These are phyloP conservation scores for Telopea speciosissima DNA, from an alignment of 177 flowering plant genomes.

Conservation along the genomic window DNA sequence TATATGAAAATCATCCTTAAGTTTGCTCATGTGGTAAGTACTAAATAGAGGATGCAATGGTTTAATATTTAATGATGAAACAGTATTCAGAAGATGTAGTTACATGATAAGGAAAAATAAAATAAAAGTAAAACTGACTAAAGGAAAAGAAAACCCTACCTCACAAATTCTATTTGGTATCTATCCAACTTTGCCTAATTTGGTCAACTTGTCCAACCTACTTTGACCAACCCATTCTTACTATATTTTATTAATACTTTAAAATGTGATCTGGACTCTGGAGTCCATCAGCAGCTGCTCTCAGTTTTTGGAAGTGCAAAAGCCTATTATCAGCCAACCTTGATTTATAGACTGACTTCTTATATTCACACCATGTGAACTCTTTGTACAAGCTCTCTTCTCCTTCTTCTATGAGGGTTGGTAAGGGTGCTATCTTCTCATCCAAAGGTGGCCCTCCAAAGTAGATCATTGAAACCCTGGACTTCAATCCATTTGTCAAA, in stretches of 20 bases:
- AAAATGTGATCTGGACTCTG: conserved; percentile 1
- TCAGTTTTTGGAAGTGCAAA: conserved; percentile 26
- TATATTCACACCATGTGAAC: conserved; percentile 64
- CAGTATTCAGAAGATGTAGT: background rate
- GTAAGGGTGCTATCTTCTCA: conserved; percentile 53
- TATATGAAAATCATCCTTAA: no score
- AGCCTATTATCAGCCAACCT: conserved; percentile 54
- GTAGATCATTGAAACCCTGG: conserved; percentile 71
- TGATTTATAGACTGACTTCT: conserved; percentile 35
- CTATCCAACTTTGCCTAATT: conserved; percentile 12
- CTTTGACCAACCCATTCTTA: conserved; percentile 8
- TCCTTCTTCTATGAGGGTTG: conserved; percentile 33
- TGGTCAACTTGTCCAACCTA: conserved; percentile 10
- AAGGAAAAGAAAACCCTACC: background rate
- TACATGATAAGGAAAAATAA: background rate
- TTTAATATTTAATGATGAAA: no score
- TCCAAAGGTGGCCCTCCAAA: conserved; percentile 64
- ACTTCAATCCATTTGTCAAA: conserved; percentile 39
- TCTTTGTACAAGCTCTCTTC: conserved; percentile 66
- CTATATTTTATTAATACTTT: background rate
- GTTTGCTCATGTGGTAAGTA: no score
- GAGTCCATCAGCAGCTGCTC: conserved; percentile 4
- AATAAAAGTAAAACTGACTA: no score
- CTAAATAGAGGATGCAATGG: no score
- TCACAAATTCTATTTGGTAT: no score